Conservation (phyloP, 2,329 filamentous ascomycete genomes). For the Orbilia oligospora region DNA sequence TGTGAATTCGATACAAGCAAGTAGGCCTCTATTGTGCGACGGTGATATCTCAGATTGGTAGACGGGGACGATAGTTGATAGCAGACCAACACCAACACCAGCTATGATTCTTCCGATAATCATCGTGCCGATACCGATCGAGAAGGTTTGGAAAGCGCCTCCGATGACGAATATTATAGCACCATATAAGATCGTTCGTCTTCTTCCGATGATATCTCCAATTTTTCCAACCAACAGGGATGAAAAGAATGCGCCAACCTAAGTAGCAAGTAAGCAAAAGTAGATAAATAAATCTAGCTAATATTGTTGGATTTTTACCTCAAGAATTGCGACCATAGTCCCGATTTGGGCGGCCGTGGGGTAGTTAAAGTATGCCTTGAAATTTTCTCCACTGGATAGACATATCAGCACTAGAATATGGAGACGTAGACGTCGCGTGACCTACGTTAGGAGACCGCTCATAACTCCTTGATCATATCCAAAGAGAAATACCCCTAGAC, state of each 20-base stretch:
- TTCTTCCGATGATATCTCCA: constrained; percentile 90
- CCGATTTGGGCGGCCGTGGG: constrained; percentile 89
- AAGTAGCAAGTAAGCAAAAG: constrained; percentile 1
- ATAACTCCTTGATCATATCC: constrained; percentile 93
- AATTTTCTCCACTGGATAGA: constrained; percentile 79
- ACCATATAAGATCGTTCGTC: constrained; percentile 92
- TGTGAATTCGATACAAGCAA: constrained; percentile 98
- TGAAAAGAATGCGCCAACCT: constrained; percentile 86
- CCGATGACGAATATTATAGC: constrained; percentile 89
- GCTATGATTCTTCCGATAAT: constrained; percentile 83
- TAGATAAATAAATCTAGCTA: neutral
- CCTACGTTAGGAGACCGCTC: constrained; percentile 80
- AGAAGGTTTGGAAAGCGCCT: constrained; percentile 85
- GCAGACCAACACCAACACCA: constrained; percentile 86
- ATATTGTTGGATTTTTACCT: constrained; percentile 41
- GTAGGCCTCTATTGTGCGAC: constrained; percentile 92
- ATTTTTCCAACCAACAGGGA: constrained; percentile 88
- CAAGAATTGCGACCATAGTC: constrained; percentile 95
- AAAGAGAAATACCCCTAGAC: constrained; percentile 87
- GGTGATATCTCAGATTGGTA: constrained; percentile 97
- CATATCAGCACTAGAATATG: constrained; percentile 12
- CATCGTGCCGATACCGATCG: constrained; percentile 91
- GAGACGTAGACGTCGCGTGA: constrained; percentile 63
- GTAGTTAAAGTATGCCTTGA: constrained; percentile 92
- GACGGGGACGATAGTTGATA: constrained; percentile 92